Evolutionary conservation across 1,284 basidiomycete genomes (phyloP).

Genomic region (Trichosporon asahii): DNA sequence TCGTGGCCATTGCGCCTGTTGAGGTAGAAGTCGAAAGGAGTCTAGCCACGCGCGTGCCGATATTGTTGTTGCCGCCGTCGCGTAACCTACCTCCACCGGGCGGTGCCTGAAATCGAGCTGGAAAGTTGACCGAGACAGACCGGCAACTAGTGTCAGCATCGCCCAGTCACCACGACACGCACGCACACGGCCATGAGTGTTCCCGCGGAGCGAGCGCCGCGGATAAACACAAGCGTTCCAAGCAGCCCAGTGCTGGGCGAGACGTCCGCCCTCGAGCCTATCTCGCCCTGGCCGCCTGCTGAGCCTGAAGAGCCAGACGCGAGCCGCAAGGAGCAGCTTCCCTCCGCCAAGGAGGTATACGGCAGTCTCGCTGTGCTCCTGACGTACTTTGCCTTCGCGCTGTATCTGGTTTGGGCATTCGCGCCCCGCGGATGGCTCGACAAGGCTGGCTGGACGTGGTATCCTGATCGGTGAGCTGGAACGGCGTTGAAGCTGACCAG

Average conservation of each 20-base stretch:
- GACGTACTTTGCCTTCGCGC: slow-evolving; percentile 66
- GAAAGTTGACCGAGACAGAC: neutral
- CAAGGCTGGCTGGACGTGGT: slow-evolving; percentile 70
- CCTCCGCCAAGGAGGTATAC: slow-evolving; percentile 64
- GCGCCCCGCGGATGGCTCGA: slow-evolving; percentile 59
- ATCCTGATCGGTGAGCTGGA: slow-evolving; percentile 69
- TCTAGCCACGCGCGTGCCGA: neutral
- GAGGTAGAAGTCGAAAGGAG: neutral
- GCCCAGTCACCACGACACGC: neutral
- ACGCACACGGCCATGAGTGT: neutral
- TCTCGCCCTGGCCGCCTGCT: slow-evolving; percentile 58
- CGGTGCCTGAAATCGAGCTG: neutral
- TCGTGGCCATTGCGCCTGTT: slow-evolving; percentile 5
- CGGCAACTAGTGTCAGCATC: neutral
- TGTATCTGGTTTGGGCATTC: slow-evolving; percentile 67
- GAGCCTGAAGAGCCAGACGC: slow-evolving; percentile 56
- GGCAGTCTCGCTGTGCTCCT: slow-evolving; percentile 79
- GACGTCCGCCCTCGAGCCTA: slow-evolving; percentile 56
- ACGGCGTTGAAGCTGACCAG: neutral
- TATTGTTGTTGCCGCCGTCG: slow-evolving; percentile 13
- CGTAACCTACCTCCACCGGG: slow-evolving; percentile 17
- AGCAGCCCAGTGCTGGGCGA: neutral
- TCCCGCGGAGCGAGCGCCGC: neutral
- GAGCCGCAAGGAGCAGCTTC: slow-evolving; percentile 21
- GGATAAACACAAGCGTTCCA: neutral